phyloP scores from a whole-genome alignment of 345 rosid species.

The Citrus maxima region DNA sequence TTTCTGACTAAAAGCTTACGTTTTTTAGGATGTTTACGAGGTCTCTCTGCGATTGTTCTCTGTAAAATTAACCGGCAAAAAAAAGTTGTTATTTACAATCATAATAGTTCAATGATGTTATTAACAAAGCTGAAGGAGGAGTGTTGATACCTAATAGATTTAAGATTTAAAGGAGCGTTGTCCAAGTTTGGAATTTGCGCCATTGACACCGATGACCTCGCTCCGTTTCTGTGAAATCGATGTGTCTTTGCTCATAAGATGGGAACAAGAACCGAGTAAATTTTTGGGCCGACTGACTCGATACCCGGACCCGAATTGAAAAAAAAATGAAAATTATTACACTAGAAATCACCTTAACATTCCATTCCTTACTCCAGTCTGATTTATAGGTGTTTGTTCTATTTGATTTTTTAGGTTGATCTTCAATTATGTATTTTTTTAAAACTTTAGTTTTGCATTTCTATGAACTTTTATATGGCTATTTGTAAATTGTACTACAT shows the following conservation, averaged over 20 bases:
- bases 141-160: slow-evolving; percentile 54
- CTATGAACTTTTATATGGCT: too few relatives aligned
- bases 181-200: slow-evolving; percentile 93
- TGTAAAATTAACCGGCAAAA: slow-evolving; percentile 22
- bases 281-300: not conserved
- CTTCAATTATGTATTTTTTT: too few relatives aligned
- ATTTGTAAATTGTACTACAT: too few relatives aligned
- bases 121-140: not conserved
- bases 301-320: not conserved
- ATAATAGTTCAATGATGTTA: not conserved
- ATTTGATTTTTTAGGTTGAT: too few relatives aligned
- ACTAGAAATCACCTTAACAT: too few relatives aligned
- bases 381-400: too few relatives aligned
- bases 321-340: not conserved
- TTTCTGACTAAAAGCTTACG: slow-evolving; percentile 36
- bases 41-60: slow-evolving; percentile 91
- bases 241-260: not conserved
- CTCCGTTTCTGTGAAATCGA: not conserved
- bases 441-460: too few relatives aligned
- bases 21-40: slow-evolving; percentile 78
- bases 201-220: slow-evolving; percentile 38
- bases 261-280: not conserved
- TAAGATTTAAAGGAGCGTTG: slow-evolving; percentile 80
- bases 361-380: too few relatives aligned
- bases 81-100: not conserved